Base-by-base conservation (phyloP, 2,329 filamentous ascomycete species). In the Aspergillus fijiensis region DNA sequence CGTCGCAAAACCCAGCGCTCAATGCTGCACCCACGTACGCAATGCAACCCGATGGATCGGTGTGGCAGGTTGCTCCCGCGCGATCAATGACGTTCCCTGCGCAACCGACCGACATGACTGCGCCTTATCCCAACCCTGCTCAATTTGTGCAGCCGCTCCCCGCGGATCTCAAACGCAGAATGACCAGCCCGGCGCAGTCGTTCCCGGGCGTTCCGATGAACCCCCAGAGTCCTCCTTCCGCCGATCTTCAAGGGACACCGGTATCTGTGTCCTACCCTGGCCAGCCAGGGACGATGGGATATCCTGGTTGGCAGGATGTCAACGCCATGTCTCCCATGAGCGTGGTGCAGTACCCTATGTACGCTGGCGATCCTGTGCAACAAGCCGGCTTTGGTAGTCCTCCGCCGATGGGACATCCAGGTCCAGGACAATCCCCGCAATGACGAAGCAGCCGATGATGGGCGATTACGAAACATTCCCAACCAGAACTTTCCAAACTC, bases 41-140 rank as follows among this genome's bases (percentile, higher is more conserved):
- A n/a, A 65, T 77, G 57, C 74, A 74, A 58, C 68, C 72, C 1
- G 74, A 76, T 55, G 73, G 74, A 25, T 69, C 74, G 7, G 68
- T 76, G 33, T 77, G 74, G 74, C 72, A 69, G 53, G 67, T 74
- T 9, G 67, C 70, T 2, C 69, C 71, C 12, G 56, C 69, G 29
- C 68, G 74, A 29, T 67, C 74, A 1, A 74, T 76, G 71, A 72
- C 70, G 39, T 75, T 74, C 48, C 72, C 72, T 6, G 67, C 68
- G 35, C 74, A 71, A 47, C 60, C 67, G 5, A 42, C 53, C 2
- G 70, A 72, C n/a, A 70, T 75, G 63, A 48, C 60, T 11, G 57
- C 63, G 1, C 52, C 70, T 2, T 70, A 68, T 35, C 60, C 69
- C 19, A 70, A 67, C 27, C 68, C 71, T 12, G 62, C 56, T 27